These are phyloP conservation scores for Asterophora lycoperdoides DNA, from an alignment of 768 basidiomycete species.

Conservation along the genomic window DNA sequence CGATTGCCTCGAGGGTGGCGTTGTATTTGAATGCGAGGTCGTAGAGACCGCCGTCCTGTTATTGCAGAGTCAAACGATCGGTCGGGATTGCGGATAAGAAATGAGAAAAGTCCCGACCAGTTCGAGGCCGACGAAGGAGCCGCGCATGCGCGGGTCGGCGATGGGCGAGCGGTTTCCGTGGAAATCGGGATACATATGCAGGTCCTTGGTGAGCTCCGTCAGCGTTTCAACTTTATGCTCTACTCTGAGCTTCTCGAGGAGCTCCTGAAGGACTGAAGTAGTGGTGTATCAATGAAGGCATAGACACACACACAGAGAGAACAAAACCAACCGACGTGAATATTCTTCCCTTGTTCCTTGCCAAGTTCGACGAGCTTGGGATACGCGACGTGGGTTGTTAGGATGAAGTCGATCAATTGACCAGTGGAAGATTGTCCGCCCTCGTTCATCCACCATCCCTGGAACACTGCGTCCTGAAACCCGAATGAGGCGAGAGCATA, in stretches of 20 bases:
- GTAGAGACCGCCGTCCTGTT: constrained; percentile 60
- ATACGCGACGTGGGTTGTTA: constrained; percentile 89
- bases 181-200: constrained; percentile 95
- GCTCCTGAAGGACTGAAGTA: constrained; percentile 61
- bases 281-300: background rate
- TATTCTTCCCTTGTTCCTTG: constrained; percentile 53
- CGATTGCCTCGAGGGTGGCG: constrained; percentile 88
- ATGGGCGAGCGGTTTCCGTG: constrained; percentile 96
- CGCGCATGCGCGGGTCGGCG: constrained; percentile 93
- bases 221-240: constrained; percentile 54
- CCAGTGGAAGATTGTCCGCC: constrained; percentile 98
- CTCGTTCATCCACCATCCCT: constrained; percentile 99
- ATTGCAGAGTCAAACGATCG: background rate
- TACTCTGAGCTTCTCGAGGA: constrained; percentile 60
- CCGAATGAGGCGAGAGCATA: constrained; percentile 3
- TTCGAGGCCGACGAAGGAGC: constrained; percentile 82
- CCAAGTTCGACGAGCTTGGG: constrained; percentile 60
- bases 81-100: background rate
- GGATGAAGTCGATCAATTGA: constrained; percentile 94
- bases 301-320: background rate
- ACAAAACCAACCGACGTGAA: constrained; percentile 46
- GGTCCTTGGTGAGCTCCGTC: constrained; percentile 83
- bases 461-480: constrained; percentile 76
- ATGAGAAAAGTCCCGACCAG: constrained; percentile 42
- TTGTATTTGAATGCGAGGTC: constrained; percentile 92